Evolutionary conservation across 1,139 yeast species (phyloP).

Genomic region (Hemisphaericaspora lyxosophila): DNA sequence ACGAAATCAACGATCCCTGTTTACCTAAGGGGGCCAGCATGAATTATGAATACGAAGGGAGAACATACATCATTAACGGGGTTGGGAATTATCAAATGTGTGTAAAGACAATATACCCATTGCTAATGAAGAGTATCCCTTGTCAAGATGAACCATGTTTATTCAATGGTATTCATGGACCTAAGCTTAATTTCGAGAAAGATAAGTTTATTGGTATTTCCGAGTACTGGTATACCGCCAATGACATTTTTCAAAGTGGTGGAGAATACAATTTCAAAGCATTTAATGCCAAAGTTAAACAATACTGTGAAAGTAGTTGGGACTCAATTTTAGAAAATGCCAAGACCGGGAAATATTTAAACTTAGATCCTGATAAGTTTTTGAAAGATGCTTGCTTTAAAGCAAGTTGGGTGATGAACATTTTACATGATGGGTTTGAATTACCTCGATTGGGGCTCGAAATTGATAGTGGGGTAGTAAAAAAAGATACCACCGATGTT

Average conservation of each 20-base stretch:
- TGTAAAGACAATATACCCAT: slow-evolving; percentile 64
- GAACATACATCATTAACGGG: slow-evolving; percentile 54
- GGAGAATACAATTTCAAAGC: slow-evolving; percentile 68
- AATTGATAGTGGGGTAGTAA: slow-evolving; percentile 18
- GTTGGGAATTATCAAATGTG: slow-evolving; percentile 71
- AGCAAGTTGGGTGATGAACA: slow-evolving; percentile 77
- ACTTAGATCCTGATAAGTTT: slow-evolving; percentile 43
- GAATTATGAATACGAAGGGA: slow-evolving; percentile 40
- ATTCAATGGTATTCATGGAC: slow-evolving; percentile 81
- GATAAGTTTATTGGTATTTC: slow-evolving; percentile 79
- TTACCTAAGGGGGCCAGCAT: slow-evolving; percentile 60
- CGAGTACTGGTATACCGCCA: slow-evolving; percentile 85
- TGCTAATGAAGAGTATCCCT: slow-evolving; percentile 68
- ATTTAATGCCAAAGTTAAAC: slow-evolving; percentile 59
- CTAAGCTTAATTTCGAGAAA: slow-evolving; percentile 63
- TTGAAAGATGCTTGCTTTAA: slow-evolving; percentile 74
- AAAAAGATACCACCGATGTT: slow-evolving; percentile 15
- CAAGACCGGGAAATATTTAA: slow-evolving; percentile 51
- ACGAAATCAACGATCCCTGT: slow-evolving; percentile 63
- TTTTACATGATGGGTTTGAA: slow-evolving; percentile 77
- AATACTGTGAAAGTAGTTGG: slow-evolving; percentile 72
- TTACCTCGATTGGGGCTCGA: slow-evolving; percentile 57
- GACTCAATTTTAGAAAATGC: slow-evolving; percentile 46
- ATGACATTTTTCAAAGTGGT: slow-evolving; percentile 74
- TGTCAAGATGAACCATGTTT: slow-evolving; percentile 73